A percentile compares a stretch with the other conserved stretches of the same genome.
Conservation (phyloP, 2,329 filamentous ascomycete genomes). For the Mariannaea sp. region DNA sequence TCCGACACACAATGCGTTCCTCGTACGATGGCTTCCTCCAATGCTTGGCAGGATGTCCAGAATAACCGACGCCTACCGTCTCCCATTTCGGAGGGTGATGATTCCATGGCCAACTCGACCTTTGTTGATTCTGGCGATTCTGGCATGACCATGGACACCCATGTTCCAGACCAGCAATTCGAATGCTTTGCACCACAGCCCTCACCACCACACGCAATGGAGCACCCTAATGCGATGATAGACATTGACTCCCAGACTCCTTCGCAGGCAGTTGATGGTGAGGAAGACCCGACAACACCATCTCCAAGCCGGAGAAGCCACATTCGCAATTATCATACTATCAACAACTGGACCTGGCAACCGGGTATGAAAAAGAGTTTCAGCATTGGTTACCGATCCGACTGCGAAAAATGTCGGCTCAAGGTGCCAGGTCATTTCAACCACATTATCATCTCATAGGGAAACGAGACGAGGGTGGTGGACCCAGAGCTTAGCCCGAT, state of each 20-base stretch:
- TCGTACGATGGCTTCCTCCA: constrained; percentile 51
- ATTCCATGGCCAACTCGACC: constrained; percentile 48
- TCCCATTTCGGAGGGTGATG: constrained; percentile 63
- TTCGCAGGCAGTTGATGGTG: constrained; percentile 35
- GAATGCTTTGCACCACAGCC: constrained; percentile 26
- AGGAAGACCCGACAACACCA: constrained; percentile 47
- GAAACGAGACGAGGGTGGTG: constrained; percentile 35
- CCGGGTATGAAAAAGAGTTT: constrained; percentile 72
- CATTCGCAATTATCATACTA: constrained; percentile 61
- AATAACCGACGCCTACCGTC: constrained; percentile 61
- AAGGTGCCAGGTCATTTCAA: constrained; percentile 81
- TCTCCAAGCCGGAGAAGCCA: constrained; percentile 60
- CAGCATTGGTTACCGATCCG: constrained; percentile 77
- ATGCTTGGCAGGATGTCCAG: constrained; percentile 58
- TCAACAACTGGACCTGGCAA: constrained; percentile 65
- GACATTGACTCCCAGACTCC: constrained; percentile 40
- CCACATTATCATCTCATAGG: constrained; percentile 72
- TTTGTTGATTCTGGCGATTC: constrained; percentile 38
- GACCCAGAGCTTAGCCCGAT: constrained; percentile 28
- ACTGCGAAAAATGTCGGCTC: constrained; percentile 77
- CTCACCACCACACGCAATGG: constrained; percentile 45
- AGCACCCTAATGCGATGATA: constrained; percentile 47
- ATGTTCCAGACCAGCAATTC: constrained; percentile 41
- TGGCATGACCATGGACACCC: constrained; percentile 43
- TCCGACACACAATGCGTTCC: constrained; percentile 52